Base-by-base conservation (phyloP, 148 eudicot genomes). In the Tetragonia tetragonoides region DNA sequence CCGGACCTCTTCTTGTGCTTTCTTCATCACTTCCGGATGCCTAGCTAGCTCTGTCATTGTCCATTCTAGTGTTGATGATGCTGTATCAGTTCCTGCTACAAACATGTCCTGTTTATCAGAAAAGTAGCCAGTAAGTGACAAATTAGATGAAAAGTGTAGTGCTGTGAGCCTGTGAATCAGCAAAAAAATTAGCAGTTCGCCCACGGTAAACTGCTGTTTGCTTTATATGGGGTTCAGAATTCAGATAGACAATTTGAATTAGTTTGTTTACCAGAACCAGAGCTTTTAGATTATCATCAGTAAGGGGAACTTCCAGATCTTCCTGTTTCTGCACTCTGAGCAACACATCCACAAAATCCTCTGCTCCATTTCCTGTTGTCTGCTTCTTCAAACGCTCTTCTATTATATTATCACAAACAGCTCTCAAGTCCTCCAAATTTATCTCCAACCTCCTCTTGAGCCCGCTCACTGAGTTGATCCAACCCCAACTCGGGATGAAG, bases 281-380 rank as follows among this genome's bases (percentile, higher is more conserved):
- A 80, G 89, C 90, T 80, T 89, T 89, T 53, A 87, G 81, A 24
- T 84, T 84, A 46, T 82, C 84, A 76, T 87, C 89, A 20, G 83
- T 85, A 38, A 82, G 85, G 40, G 89, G 84, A 6, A 86, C 90
- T 72, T 85, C 85, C 34, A 78, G 77, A 54, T 83, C 84, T 17
- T 75, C 59, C 46, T 86, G 70, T 77, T 73, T 46, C 61, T 86
- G 89, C 28, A 86, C 86, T 46, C 82, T 79, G 66, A 89, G 89
- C 87, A 87, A 81, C 68, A 87, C 93, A 77, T 86, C 90, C 61
- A 87, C 88, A 78, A 87, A 87, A 67, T 89, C 90, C 74, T 85
- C 82, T 28, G 17, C 60, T 2, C 20, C 40, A 20, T 28, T 77
- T 23, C 38, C 44, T 47, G 70, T 46, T 28, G 74, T 20, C 59